Conservation (phyloP, 2,329 filamentous ascomycete species). For the Fusarium sp. region DNA sequence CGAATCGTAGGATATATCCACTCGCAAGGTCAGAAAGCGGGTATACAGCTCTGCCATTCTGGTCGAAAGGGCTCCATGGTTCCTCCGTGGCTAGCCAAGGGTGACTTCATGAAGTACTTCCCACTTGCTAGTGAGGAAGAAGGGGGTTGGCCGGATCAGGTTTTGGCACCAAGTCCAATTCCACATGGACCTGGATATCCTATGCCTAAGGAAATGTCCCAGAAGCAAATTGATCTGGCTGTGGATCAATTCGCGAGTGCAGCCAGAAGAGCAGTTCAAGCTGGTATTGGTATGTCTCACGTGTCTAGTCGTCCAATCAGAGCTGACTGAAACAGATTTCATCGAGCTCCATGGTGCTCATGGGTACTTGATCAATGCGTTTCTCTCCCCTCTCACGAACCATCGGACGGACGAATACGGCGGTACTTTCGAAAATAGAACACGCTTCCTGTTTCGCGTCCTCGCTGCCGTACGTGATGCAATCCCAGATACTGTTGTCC, state of each 20-base stretch:
- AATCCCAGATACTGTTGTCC: constrained; percentile 65
- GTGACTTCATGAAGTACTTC: neutral
- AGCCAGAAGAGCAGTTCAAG: neutral
- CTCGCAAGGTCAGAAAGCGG: neutral
- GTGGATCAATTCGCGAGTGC: neutral
- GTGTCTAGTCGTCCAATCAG: fast-evolving
- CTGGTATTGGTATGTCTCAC: neutral
- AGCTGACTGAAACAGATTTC: neutral
- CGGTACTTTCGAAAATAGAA: constrained; percentile 72
- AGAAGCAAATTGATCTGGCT: neutral
- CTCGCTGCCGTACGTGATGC: constrained; percentile 60
- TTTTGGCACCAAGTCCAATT: neutral
- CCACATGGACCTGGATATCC: neutral
- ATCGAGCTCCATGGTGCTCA: constrained; percentile 6
- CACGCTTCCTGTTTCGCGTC: constrained; percentile 66
- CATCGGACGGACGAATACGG: constrained; percentile 72
- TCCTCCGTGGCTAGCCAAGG: neutral
- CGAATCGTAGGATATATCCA: neutral
- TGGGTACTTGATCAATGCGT: neutral
- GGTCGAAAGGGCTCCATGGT: neutral
- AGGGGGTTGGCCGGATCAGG: neutral
- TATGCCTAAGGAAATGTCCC: neutral
- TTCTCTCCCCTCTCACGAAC: neutral
- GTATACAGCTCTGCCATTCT: neutral
- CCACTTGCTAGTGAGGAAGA: neutral